Conservation (phyloP, 257 asterid genomes). For the Salvia miltiorrhiza region DNA sequence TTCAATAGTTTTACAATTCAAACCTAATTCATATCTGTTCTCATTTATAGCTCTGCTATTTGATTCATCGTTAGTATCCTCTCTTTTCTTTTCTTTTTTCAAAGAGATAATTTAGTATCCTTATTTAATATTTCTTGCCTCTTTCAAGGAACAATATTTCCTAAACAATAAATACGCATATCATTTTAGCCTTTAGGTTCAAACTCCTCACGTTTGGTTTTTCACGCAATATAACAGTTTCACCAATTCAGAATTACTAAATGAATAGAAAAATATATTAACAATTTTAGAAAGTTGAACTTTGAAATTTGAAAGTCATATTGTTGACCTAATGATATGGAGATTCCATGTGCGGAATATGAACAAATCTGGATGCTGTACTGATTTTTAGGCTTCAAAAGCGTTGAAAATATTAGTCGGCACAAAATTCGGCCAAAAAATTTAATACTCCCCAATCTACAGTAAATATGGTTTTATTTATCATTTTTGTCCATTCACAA, state of each 20-base stretch:
- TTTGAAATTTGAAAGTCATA: background rate
- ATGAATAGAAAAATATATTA: background rate
- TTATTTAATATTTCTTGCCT: too few species aligned
- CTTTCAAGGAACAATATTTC: too few species aligned
- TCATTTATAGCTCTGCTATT: too few species aligned
- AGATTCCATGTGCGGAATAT: background rate
- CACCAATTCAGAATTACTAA: background rate
- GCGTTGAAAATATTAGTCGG: background rate
- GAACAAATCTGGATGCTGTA: background rate
- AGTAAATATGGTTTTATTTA: too few species aligned
- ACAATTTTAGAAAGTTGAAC: background rate
- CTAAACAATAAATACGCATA: too few species aligned
- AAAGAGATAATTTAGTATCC: too few species aligned
- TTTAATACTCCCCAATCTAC: background rate
- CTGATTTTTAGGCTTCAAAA: background rate
- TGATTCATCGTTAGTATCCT: too few species aligned
- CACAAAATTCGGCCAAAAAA: background rate
- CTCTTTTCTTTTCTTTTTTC: too few species aligned
- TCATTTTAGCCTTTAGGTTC: too few species aligned
- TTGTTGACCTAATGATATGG: background rate
- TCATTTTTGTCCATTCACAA: too few species aligned
- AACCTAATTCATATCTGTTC: too few species aligned
- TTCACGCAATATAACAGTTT: background rate
- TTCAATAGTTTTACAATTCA: background rate
- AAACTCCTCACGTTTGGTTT: too few species aligned